A percentile compares a stretch with the other conserved stretches of the same genome.
These are phyloP conservation scores for Poa annua DNA, from an alignment of 176 grass and related monocot species.

Conservation along the genomic window DNA sequence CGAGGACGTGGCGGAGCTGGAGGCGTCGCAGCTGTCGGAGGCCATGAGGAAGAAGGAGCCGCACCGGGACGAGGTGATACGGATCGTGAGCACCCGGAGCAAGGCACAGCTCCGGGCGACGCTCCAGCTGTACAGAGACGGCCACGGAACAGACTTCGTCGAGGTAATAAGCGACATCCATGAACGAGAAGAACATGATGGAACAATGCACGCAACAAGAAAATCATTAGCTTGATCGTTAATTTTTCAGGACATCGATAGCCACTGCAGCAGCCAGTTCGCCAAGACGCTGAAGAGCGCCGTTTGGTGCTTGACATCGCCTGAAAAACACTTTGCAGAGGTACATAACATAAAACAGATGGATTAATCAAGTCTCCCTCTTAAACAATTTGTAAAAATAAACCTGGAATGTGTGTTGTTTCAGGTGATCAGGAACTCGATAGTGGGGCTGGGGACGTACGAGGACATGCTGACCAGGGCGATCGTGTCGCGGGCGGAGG, in stretches of 20 bases:
- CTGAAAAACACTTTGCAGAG: constrained; percentile 88
- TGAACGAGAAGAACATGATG: neutral
- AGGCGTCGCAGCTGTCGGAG: constrained; percentile 42
- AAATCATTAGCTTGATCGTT: neutral
- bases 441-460: constrained; percentile 77
- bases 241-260: constrained; percentile 58
- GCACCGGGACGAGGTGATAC: constrained; percentile 22
- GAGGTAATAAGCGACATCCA: constrained; percentile 28
- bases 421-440: constrained; percentile 72
- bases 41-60: constrained; percentile 47
- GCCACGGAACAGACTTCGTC: constrained; percentile 29
- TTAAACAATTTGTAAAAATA: neutral
- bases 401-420: neutral
- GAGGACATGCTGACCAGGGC: constrained; percentile 81
- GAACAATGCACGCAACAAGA: neutral
- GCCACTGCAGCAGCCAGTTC: constrained; percentile 44
- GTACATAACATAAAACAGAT: constrained; percentile 24
- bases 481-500: constrained; percentile 69
- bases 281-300: constrained; percentile 55
- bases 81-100: constrained; percentile 51
- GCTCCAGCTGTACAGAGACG: constrained; percentile 41
- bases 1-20: constrained; percentile 34
- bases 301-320: constrained; percentile 67
- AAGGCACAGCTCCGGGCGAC: constrained; percentile 54
- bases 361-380: neutral